These are phyloP conservation scores for Pseudotsuga menziesii DNA, from an alignment of 75 land plant genomes.

Conservation along the genomic window DNA sequence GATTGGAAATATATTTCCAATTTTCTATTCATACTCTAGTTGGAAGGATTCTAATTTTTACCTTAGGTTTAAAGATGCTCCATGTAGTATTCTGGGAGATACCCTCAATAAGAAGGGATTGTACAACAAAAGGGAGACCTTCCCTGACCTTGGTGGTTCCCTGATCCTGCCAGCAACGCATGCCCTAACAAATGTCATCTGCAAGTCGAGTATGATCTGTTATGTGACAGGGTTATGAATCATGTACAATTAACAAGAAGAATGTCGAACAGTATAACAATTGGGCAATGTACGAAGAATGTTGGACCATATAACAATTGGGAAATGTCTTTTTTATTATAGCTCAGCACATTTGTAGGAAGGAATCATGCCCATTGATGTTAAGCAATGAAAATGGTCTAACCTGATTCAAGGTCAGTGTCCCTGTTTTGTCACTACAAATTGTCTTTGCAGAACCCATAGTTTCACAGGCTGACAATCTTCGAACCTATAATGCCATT, in stretches of 20 bases:
- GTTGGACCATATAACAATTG: neutral
- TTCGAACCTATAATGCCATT: slow-evolving; percentile 33
- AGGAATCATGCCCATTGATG: neutral
- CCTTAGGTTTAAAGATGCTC: slow-evolving; percentile 20
- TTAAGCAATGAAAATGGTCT: slow-evolving; percentile 5
- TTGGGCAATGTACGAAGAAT: no score
- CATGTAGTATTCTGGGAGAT: slow-evolving; percentile 48
- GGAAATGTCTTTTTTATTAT: neutral
- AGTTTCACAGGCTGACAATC: slow-evolving; percentile 72
- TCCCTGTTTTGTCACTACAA: slow-evolving; percentile 71
- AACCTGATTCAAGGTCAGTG: slow-evolving; percentile 67
- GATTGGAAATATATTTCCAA: neutral
- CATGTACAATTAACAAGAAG: neutral
- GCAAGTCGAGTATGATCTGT: neutral
- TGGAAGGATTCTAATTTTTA: neutral
- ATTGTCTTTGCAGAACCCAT: slow-evolving; percentile 75
- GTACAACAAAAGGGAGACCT: neutral
- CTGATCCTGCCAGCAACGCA: slow-evolving; percentile 27
- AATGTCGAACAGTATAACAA: no score
- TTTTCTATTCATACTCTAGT: neutral
- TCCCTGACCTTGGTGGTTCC: slow-evolving; percentile 7
- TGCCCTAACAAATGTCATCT: slow-evolving; percentile 17
- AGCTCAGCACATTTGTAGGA: neutral
- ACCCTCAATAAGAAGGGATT: slow-evolving; percentile 25
- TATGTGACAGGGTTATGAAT: neutral